These are phyloP conservation scores for Tilletia indica DNA, from an alignment of 1,284 basidiomycete genomes.

Conservation along the genomic window DNA sequence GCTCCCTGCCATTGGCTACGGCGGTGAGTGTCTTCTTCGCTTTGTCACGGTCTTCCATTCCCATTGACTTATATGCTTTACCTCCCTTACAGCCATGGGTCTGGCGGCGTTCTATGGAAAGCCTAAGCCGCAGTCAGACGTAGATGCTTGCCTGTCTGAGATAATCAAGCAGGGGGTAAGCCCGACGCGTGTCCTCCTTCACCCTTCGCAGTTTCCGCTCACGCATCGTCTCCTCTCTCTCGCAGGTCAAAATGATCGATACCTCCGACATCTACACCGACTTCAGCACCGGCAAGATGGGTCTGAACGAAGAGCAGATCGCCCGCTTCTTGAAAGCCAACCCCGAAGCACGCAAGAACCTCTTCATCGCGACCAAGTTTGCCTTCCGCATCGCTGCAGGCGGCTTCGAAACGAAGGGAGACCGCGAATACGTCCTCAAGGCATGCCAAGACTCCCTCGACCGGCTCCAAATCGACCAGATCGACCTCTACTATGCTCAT, in stretches of 20 bases:
- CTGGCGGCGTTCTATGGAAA: constrained; percentile 28
- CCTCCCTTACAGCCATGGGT: background rate
- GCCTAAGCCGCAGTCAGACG: constrained; percentile 23
- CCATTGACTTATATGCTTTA: too few relatives aligned
- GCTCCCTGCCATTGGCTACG: constrained; percentile 35
- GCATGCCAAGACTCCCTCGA: constrained; percentile 53
- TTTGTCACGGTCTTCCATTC: too few relatives aligned
- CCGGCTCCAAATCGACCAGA: constrained; percentile 52
- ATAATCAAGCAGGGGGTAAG: constrained; percentile 32
- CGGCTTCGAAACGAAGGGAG: constrained; percentile 28
- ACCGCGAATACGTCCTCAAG: constrained; percentile 49
- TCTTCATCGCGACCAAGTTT: constrained; percentile 58
- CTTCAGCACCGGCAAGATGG: constrained; percentile 28
- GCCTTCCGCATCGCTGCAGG: constrained; percentile 40
- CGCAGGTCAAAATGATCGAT: constrained; percentile 20
- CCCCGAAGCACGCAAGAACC: constrained; percentile 49
- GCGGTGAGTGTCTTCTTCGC: constrained; percentile 15
- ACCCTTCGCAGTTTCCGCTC: background rate
- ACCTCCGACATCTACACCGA: constrained; percentile 43
- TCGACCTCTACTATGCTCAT: constrained; percentile 59
- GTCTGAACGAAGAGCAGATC: constrained; percentile 57
- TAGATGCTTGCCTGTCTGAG: constrained; percentile 28
- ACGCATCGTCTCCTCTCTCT: background rate
- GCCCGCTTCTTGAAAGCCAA: constrained; percentile 53
- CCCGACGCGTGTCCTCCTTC: background rate